Conservation (phyloP, 1,284 basidiomycete genomes). For the Thecaphora frezii region DNA sequence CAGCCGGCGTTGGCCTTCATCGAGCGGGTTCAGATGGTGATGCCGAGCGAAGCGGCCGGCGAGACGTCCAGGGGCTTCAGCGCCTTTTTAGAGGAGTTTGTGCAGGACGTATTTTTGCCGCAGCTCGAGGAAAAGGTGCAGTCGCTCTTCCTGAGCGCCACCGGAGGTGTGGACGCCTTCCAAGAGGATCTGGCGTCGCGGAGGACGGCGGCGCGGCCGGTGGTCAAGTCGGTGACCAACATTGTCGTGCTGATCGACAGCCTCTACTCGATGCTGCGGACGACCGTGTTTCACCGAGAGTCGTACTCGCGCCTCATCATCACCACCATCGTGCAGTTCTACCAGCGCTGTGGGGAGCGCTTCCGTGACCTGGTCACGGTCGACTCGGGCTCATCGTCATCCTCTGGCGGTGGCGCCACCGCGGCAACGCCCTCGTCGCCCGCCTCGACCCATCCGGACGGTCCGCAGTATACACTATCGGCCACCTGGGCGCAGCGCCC, state of each 20-base stretch:
- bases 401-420: background rate
- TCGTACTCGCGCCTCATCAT: conserved; percentile 82
- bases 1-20: conserved; percentile 88
- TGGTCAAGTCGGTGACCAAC: conserved; percentile 82
- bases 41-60: conserved; percentile 48
- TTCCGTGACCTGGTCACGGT: conserved; percentile 74
- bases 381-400: background rate
- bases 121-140: conserved; percentile 90
- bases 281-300: conserved; percentile 93
- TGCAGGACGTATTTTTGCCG: conserved; percentile 86
- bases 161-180: conserved; percentile 70
- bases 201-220: conserved; percentile 65
- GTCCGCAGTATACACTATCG: conserved; percentile 23
- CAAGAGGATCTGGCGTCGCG: conserved; percentile 24
- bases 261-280: conserved; percentile 85
- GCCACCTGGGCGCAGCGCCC: conserved; percentile 61
- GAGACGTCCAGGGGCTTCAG: conserved; percentile 66
- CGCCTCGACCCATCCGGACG: background rate
- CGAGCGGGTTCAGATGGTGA: conserved; percentile 63
- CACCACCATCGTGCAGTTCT: conserved; percentile 93
- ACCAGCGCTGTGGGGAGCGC: conserved; percentile 85
- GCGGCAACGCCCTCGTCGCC: background rate
- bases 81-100: conserved; percentile 86
- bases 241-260: conserved; percentile 89
- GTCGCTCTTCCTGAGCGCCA: conserved; percentile 33